A percentile compares a stretch with the other conserved stretches of the same genome.
These are phyloP conservation scores for Groenewaldozyma auringiensis DNA, from an alignment of 1,139 yeast genomes.

Conservation along the genomic window DNA sequence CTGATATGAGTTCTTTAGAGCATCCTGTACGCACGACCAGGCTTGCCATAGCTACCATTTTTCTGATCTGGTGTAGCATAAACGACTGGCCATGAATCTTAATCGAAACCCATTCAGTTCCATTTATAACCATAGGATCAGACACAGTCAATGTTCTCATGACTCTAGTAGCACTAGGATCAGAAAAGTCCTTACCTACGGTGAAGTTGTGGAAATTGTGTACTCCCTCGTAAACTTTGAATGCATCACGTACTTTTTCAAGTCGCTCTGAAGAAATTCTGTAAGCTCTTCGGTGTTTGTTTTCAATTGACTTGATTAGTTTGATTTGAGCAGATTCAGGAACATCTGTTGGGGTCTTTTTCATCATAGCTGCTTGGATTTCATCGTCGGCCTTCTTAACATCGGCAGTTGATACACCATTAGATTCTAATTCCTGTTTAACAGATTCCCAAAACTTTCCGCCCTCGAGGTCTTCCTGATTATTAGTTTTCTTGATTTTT, in stretches of 20 bases:
- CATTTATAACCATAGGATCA: constrained; percentile 89
- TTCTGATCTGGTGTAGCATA: constrained; percentile 96
- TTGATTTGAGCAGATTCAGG: constrained; percentile 35
- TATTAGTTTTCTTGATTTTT: constrained; percentile 44
- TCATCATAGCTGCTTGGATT: constrained; percentile 3
- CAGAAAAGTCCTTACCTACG: constrained; percentile 77
- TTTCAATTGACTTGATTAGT: constrained; percentile 58
- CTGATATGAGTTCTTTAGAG: constrained; percentile 66
- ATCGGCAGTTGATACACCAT: constrained; percentile 31
- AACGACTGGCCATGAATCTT: constrained; percentile 97
- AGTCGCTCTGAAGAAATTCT: constrained; percentile 58
- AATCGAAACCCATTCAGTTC: constrained; percentile 93
- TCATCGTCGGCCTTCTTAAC: constrained; percentile 29
- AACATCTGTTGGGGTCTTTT: constrained; percentile 6
- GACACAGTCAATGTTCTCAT: constrained; percentile 74
- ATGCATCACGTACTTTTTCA: constrained; percentile 54
- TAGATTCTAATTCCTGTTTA: constrained; percentile 20
- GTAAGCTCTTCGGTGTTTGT: constrained; percentile 58
- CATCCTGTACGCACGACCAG: constrained; percentile 79
- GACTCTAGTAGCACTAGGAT: constrained; percentile 73
- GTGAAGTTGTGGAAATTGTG: constrained; percentile 97
- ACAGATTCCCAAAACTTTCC: constrained; percentile 63
- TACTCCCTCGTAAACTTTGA: constrained; percentile 71
- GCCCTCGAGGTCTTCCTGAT: constrained; percentile 58
- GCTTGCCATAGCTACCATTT: constrained; percentile 96